phyloP scores from a whole-genome alignment of 768 basidiomycete genomes.

The Holtermannia corniformis region DNA sequence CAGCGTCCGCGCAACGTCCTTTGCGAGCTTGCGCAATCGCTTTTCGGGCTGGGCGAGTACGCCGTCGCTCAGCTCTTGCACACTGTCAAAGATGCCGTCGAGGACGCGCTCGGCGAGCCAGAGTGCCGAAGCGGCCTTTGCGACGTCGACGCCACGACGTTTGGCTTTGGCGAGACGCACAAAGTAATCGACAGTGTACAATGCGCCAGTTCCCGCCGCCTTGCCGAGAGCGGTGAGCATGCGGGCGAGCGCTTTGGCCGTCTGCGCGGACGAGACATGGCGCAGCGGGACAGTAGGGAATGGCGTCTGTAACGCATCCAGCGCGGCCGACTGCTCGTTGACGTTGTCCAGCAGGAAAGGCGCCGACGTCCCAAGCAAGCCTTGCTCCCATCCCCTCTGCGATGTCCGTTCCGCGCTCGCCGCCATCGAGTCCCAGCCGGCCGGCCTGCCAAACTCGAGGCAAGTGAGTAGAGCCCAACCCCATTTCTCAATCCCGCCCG shows the following conservation, averaged over 20 bases:
- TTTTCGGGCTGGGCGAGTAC: slow-evolving; percentile 33
- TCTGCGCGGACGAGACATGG: slow-evolving; percentile 21
- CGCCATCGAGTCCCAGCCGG: slow-evolving; percentile 15
- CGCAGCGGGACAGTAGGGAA: slow-evolving; percentile 33
- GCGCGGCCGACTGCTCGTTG: background rate
- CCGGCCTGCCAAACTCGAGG: slow-evolving; percentile 60
- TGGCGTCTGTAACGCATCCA: background rate
- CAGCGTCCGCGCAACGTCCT: slow-evolving; percentile 55
- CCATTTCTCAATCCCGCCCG: slow-evolving; percentile 82
- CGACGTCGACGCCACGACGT: slow-evolving; percentile 46
- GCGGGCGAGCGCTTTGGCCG: slow-evolving; percentile 49
- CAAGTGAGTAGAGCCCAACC: slow-evolving; percentile 74
- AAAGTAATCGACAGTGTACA: slow-evolving; percentile 71
- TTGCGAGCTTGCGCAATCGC: slow-evolving; percentile 56
- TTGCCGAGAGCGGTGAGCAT: slow-evolving; percentile 68
- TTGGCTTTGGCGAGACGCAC: slow-evolving; percentile 53
- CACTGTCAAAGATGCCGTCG: slow-evolving; percentile 58
- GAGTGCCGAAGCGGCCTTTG: slow-evolving; percentile 49
- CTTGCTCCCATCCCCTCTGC: slow-evolving; percentile 22
- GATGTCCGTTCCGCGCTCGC: slow-evolving; percentile 11
- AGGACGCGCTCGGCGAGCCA: slow-evolving; percentile 75
- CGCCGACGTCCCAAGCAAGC: background rate
- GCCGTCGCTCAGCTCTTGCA: background rate
- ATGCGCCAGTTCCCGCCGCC: slow-evolving; percentile 57
- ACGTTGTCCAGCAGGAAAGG: background rate